Evolutionary conservation across 306 rosid species (phyloP), one percentile per base, ranked within the genome.

Genomic region (Oxytropis ochrocephala): DNA sequence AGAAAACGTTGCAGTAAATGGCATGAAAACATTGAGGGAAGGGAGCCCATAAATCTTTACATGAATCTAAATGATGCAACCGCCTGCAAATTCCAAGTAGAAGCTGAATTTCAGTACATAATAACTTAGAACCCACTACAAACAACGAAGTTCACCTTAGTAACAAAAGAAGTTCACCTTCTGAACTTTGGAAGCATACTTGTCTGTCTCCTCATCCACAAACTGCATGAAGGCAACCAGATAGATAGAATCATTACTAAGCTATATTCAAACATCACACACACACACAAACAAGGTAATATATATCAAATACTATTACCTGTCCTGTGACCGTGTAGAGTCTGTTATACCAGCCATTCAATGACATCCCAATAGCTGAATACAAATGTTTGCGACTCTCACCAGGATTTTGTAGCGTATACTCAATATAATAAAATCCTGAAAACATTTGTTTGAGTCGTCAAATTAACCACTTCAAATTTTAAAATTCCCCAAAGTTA

Each of bases 311-410:
- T 10, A 47, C 6, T 12, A 41, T 49, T 30, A 93, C 98, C 97
- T 90, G 98, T 75, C 98, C 98, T 4, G 98, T 90, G 21, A 90
- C 87, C 3, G 96, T 93, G 41, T 93, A 93, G 29, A 93, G 75
- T 69, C 97, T 84, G 76, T 93, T 93, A 79, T 86, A 85, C 96
- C 96, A 90, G 63, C 98, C 98, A 66, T 85, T 90, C 62, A 81
- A 68, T 54, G 96, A 83, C 98, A 93, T 93, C 70, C 97, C 98
- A 67, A 93, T 85, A 36, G 96, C 94, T 17, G 98, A 80, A 69
- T 73, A 84, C 67, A 93, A 72, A 81, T 85, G 79, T 69, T 76
- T 93, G 57, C 84, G 77, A 83, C 84, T 72, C 75, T 93, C 97
- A 48, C 97, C 96, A 1, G 96, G 96, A 50, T 64, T 85, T 80